Evolutionary conservation across 2,329 filamentous ascomycete genomes (phyloP), one percentile per base, ranked within the genome.

Genomic region (Escovopsis sp.): DNA sequence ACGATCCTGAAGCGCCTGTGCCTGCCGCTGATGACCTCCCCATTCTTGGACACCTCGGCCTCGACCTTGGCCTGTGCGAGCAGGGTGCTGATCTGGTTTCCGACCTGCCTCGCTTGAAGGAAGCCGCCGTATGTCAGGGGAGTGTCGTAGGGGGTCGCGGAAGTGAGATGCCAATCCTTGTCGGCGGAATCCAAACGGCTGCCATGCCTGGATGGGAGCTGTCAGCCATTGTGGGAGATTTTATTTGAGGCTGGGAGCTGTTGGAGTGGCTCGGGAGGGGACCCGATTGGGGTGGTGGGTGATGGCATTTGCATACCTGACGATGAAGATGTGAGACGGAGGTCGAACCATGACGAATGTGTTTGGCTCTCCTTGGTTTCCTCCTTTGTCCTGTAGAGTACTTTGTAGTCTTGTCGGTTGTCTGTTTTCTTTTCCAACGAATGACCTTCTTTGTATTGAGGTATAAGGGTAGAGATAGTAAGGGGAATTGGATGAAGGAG

Each of bases 71-170:
- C 67, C 42, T 72, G 73, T 45, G 69, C 69, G 38, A 77, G 64
- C 28, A 94, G 76, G 52, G 71, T 79, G n/a, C 77, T 82, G 48
- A 98, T 95, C 47, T 86, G 80, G 47, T 79, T 72, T 12, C 91
- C 91, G 23, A 95, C 74, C 5, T 80, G 77, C 52, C 83, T 80
- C 42, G 84, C 81, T 61, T 96, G 91, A 12, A 81, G 76, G 83
- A 91, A 95, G 49, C 91, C 91, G 51, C 85, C 85, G 58, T 95
- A 96, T 3, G 88, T 94, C 45, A 98, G 71, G 40, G 91, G 91
- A 50, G 91, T 85, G 51, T 98, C 89, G 68, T 96, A 98, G 2
- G 91, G 91, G 6, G 86, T 88, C 1, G 88, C 84, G 6, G 91
- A 94, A 28, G 84, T 83, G 43, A 94, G 73, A 61, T 95, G 86